Percentiles rank a stretch among this genome's conserved stretches.
Evolutionary conservation across 129 eudicot species (phyloP).

Genomic region (Centella asiatica): DNA sequence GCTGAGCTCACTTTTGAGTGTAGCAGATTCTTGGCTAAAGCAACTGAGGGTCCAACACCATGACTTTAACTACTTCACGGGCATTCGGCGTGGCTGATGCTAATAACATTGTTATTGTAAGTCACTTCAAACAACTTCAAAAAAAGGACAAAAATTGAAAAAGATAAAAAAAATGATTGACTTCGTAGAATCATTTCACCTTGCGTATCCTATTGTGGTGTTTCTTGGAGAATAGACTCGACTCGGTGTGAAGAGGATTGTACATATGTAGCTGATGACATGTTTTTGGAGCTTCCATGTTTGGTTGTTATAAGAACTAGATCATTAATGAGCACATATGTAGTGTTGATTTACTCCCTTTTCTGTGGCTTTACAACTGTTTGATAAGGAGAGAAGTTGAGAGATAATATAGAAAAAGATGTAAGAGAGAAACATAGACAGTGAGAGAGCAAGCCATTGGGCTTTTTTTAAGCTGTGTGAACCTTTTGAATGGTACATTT

Average conservation of each 20-base stretch:
- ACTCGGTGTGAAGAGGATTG: conserved; percentile 10
- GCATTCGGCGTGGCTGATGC: conserved; percentile 42
- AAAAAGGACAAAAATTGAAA: too few relatives aligned
- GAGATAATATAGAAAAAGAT: background rate
- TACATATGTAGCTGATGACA: background rate
- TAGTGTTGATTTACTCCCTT: background rate
- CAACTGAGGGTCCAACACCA: conserved; percentile 80
- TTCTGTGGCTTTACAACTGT: background rate
- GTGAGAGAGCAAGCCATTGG: background rate
- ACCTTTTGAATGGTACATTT: background rate
- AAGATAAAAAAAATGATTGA: conserved; percentile 6
- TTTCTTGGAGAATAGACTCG: conserved; percentile 5
- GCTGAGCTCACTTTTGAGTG: conserved; percentile 55
- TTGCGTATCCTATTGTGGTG: conserved; percentile 10
- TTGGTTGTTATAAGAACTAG: background rate
- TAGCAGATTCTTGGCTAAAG: conserved; percentile 92
- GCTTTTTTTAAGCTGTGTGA: background rate
- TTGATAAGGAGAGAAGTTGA: background rate
- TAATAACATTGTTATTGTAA: background rate
- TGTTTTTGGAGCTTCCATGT: background rate
- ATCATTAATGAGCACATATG: background rate
- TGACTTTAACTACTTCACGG: conserved; percentile 78
- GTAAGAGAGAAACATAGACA: background rate
- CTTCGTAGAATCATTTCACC: conserved; percentile 9
- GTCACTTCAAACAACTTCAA: background rate